Base-by-base conservation (phyloP, 2,329 filamentous ascomycete genomes). In the Pestalotiopsis sp. region DNA sequence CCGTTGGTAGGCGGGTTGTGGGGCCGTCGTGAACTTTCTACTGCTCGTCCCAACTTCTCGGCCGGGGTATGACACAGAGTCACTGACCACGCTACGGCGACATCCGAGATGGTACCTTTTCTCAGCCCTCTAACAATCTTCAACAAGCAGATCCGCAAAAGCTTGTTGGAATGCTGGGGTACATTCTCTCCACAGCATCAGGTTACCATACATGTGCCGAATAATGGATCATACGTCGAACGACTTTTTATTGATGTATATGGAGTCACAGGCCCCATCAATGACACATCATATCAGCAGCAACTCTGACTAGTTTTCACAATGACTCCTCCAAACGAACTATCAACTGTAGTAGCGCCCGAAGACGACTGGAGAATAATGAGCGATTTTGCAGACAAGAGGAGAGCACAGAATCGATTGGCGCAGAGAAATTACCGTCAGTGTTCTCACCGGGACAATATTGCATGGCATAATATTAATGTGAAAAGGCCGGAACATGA, bases 321-420 rank as follows among this genome's bases (percentile, higher is more conserved):
- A 59, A 59, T 59, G 57, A 59, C 57, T 27, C 56, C 56, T 58
- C 57, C 57, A 36, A 59, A 27, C 12, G 57, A 59, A 59, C 20
- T 17, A 31, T 31, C 57, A 27, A 59, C 57, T 59, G 7, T 4
- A 59, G 25, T 59, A 31, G 57, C 57, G 25, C 57, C 57, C 20
- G 57, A 59, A 59, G 57, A 59, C 57, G 57, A 59, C 57, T 59
- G 57, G 57, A 59, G 57, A 59, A 59, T 27, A 23, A 59, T 59
- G 57, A 59, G 57, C 57, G 57, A 59, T 59, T 59, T 59, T 59
- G 57, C 57, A 6, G 57, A 59, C 20, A 59, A 59, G 57, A 59
- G 57, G 23, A 59, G 57, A 59, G 57, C 57, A 59, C 57, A 59
- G 25, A 59, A 59, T 31, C 57, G 57, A 31, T 14, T 59, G 57